Conservation (phyloP, 371 early-diverging fungal genomes). For the Apophysomyces elegans region DNA sequence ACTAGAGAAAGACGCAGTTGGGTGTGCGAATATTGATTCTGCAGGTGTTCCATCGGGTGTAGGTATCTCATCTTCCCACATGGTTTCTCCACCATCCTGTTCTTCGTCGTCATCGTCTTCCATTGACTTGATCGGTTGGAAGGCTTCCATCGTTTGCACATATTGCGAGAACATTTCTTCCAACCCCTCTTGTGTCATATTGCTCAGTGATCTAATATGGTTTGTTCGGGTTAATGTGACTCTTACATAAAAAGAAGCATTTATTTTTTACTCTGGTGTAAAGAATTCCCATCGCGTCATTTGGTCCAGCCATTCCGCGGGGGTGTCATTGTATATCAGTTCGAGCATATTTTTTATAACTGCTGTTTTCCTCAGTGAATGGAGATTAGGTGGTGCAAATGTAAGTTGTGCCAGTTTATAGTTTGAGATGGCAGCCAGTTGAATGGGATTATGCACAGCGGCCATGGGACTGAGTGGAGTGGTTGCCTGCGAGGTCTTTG, state of each 20-base stretch:
- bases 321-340: constrained; percentile 43
- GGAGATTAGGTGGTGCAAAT: constrained; percentile 53
- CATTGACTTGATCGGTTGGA: constrained; percentile 37
- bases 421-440: constrained; percentile 57
- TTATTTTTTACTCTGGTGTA: constrained; percentile 49
- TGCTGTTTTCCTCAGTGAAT: constrained; percentile 53
- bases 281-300: constrained; percentile 60
- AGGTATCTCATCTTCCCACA: constrained; percentile 23
- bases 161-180: constrained; percentile 53
- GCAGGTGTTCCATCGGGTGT: constrained; percentile 19
- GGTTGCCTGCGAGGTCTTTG: neutral
- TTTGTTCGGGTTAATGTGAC: constrained; percentile 16
- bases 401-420: constrained; percentile 61
- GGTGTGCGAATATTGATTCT: constrained; percentile 23
- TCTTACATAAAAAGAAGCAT: neutral
- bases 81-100: constrained; percentile 29
- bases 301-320: constrained; percentile 55
- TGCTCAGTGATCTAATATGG: constrained; percentile 41
- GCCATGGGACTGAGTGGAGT: constrained; percentile 17
- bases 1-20: constrained; percentile 18
- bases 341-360: constrained; percentile 54
- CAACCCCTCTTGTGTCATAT: constrained; percentile 52
- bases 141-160: constrained; percentile 50
- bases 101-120: constrained; percentile 32
- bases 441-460: constrained; percentile 49